Evolutionary conservation across 169 alveolate species (phyloP), one percentile per base, ranked within the genome.

Genomic region (Cryptosporidium canis): DNA sequence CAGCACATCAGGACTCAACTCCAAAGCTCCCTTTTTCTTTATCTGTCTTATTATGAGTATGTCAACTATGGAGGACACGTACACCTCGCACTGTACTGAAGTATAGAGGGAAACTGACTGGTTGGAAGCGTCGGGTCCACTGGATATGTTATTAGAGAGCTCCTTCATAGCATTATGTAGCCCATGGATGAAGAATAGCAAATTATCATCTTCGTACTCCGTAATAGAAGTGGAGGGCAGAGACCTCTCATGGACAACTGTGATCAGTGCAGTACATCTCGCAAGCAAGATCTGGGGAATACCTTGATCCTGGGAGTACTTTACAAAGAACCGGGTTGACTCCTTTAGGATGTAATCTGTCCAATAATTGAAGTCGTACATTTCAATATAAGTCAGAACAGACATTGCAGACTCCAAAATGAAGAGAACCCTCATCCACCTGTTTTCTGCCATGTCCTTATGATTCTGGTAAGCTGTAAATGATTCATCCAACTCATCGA

Each of bases 241-340:
- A 9, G 45, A 77, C 43, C 61, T 77, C 37, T 77, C 87, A 18
- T 58, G 51, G 14, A 61, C 6, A 0, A 77, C 58, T 4, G 87
- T 58, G 16, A 55, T 63, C 16, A 77, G 47, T 24, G 87, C 72
- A 56, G 72, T 77, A 33, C 71, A 77, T 18, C 87, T 55, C 21
- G 64, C 87, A 14, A 77, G 55, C 64, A 77, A 43, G 11, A 77
- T 77, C 33, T 77, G 87, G 3, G 87, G 87, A 21, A 77, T 55
- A 21, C 63, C 64, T 2, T 55, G 64, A 21, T 77, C 64, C 31
- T 58, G 61, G 0, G 70, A 58, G 35, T 58, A 58, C 24, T 48
- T 18, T 16, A 77, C 37, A 41, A 77, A 77, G 41, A 77, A 77
- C 16, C 9, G 16, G 1, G 58, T 77, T 24, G 72, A 77, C 18